phyloP scores from a whole-genome alignment of 257 asterid species.

The Handroanthus guayacan region DNA sequence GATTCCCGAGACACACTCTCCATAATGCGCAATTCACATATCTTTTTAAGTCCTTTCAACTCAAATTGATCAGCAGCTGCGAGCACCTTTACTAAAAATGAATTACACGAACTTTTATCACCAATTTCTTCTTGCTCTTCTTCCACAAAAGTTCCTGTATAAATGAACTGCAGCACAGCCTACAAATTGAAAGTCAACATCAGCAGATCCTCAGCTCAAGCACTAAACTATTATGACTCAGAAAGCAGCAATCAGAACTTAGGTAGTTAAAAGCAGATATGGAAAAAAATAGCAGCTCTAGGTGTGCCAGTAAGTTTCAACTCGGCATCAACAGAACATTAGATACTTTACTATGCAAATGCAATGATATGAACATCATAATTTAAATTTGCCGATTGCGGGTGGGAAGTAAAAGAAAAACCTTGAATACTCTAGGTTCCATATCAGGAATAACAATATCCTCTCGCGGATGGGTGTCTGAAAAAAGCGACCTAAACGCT shows the following conservation, averaged over 20 bases:
- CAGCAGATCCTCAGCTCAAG: neutral
- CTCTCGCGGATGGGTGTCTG: neutral
- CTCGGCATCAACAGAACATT: neutral
- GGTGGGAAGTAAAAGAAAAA: neutral
- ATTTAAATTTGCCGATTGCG: neutral
- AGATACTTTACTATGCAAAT: neutral
- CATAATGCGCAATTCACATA: neutral
- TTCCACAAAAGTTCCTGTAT: slow-evolving; percentile 51
- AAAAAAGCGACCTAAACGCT: neutral
- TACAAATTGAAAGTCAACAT: slow-evolving; percentile 36
- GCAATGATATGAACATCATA: neutral
- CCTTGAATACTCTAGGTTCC: neutral
- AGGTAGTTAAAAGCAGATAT: neutral
- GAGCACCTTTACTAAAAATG: slow-evolving; percentile 54
- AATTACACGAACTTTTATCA: slow-evolving; percentile 38
- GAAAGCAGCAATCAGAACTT: neutral
- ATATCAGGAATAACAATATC: neutral
- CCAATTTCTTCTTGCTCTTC: slow-evolving; percentile 52
- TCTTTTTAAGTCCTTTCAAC: slow-evolving; percentile 14
- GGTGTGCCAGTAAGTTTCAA: too few relatives aligned
- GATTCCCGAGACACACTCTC: neutral
- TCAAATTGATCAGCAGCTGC: slow-evolving; percentile 62
- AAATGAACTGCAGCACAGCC: slow-evolving; percentile 63
- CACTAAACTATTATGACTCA: neutral
- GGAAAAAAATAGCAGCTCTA: neutral